Evolutionary conservation across 148 eudicot species (phyloP).

Genomic region (Silene uniflora): DNA sequence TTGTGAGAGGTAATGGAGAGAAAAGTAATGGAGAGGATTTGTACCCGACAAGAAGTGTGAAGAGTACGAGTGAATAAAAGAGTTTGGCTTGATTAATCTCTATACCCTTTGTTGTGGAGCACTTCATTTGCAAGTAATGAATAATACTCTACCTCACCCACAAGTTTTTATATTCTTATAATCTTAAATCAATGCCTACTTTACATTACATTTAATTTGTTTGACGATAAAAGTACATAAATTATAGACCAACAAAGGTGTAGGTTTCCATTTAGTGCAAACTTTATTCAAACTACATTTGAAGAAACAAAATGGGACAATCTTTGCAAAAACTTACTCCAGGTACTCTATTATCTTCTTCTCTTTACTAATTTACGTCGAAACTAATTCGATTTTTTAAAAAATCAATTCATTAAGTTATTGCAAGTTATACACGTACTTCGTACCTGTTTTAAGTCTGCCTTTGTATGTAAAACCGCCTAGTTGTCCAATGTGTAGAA

Average conservation of each 20-base stretch:
- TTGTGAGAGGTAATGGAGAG: too few species aligned
- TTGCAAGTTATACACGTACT: too few species aligned
- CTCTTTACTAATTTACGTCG: not conserved
- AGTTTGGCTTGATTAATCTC: not conserved
- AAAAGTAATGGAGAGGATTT: too few species aligned
- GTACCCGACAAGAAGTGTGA: not conserved
- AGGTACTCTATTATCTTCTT: slow-evolving; percentile 16
- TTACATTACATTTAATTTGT: not conserved
- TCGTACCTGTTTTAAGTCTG: too few species aligned
- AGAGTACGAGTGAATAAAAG: not conserved
- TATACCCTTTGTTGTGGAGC: slow-evolving; percentile 11
- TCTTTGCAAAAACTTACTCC: slow-evolving; percentile 24
- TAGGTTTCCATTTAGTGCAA: slow-evolving; percentile 10
- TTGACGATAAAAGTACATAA: not conserved
- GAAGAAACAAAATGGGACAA: slow-evolving; percentile 24
- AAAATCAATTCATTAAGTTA: too few species aligned
- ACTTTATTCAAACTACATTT: not conserved
- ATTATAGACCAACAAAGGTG: not conserved
- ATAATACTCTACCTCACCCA: slow-evolving; percentile 28
- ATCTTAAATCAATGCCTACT: not conserved
- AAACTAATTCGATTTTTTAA: not conserved
- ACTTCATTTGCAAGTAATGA: slow-evolving; percentile 33
- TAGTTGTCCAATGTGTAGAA: too few species aligned
- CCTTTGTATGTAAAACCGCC: too few species aligned
- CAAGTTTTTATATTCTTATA: slow-evolving; percentile 17